Evolutionary conservation across 345 rosid species (phyloP), one percentile per base, ranked within the genome.

Genomic region (Sapria himalayana): DNA sequence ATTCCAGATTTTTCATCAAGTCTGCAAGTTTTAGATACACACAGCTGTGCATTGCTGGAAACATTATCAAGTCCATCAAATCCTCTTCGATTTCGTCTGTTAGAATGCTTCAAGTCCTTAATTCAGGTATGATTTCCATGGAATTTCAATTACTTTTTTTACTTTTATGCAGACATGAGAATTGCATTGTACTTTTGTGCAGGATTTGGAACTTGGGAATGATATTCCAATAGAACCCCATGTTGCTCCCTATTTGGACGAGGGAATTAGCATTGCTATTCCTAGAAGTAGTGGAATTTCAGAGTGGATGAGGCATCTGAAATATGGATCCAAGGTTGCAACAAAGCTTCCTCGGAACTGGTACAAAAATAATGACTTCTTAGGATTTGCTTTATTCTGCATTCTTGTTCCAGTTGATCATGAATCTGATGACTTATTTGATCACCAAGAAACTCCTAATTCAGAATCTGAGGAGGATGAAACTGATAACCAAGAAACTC

Each of bases 1-100:
- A 7, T 50, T 23, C 63, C 54, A 12, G 37, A 36, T 14, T 39
- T 63, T 45, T 63, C 63, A 7, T 37, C 36, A 7, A 48, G 24
- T 16, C 15, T 50, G 2, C 10, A n/a, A 25, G 15, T 5, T 7
- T 7, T 58, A 7, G 32, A 7, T 32, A 35, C 56, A 41, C 18
- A 5, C 4, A 31, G 31, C 10, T 52, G 63, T 19, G 27, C 36
- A 25, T 52, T 45, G 4, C 12, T 58, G 22, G 57, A 58, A 43
- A 41, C 16, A 15, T 41, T 51, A 15, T 3, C 49, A 7, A 29
- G 37, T 32, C 25, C 43, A 37, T 4, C 34, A 37, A 4, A 15
- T 18, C 1, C 31, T 14, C 46, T 37, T 41, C n/a, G n/a, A 13
- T 29, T 58, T 22, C 33, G 43, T 11, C 33, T 18, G 29, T 25